Evolutionary conservation across 768 basidiomycete genomes (phyloP).

Genomic region (Mycena epipterygia): DNA sequence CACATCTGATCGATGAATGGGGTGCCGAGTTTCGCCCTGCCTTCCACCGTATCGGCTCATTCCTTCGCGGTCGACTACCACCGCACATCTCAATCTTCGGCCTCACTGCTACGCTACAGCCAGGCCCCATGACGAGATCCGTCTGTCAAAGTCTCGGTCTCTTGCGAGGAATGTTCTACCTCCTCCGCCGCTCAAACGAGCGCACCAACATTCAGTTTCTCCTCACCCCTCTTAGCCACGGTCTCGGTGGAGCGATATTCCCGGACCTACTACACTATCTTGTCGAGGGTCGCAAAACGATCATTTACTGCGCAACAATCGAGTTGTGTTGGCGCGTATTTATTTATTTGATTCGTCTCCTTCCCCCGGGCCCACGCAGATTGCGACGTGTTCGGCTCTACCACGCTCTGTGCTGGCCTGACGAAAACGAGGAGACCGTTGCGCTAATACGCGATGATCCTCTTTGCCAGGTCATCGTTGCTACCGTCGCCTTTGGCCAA

Average conservation of each 20-base stretch:
- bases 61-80: slow-evolving; percentile 18
- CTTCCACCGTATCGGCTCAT: slow-evolving; percentile 18
- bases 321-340: slow-evolving; percentile 24
- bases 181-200: slow-evolving; percentile 24
- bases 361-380: slow-evolving; percentile 9
- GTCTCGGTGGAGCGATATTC: slow-evolving; percentile 13
- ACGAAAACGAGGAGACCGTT: neutral
- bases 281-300: neutral
- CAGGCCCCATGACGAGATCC: neutral
- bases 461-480: neutral
- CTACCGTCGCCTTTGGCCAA: neutral
- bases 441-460: neutral
- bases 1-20: slow-evolving; percentile 29
- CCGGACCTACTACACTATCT: slow-evolving; percentile 6
- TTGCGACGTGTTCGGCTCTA: slow-evolving; percentile 25
- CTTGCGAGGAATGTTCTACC: neutral
- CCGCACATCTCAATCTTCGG: slow-evolving; percentile 15
- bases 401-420: slow-evolving; percentile 1
- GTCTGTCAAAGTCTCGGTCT: slow-evolving; percentile 24
- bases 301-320: slow-evolving; percentile 18
- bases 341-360: slow-evolving; percentile 19
- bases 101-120: slow-evolving; percentile 21
- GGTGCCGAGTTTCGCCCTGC: slow-evolving; percentile 17
- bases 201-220: slow-evolving; percentile 25
- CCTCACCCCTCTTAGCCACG: slow-evolving; percentile 6